Percentiles rank a stretch among this genome's conserved stretches.
Evolutionary conservation across 2,329 filamentous ascomycete genomes (phyloP).

Genomic region (Daldinia sp.): DNA sequence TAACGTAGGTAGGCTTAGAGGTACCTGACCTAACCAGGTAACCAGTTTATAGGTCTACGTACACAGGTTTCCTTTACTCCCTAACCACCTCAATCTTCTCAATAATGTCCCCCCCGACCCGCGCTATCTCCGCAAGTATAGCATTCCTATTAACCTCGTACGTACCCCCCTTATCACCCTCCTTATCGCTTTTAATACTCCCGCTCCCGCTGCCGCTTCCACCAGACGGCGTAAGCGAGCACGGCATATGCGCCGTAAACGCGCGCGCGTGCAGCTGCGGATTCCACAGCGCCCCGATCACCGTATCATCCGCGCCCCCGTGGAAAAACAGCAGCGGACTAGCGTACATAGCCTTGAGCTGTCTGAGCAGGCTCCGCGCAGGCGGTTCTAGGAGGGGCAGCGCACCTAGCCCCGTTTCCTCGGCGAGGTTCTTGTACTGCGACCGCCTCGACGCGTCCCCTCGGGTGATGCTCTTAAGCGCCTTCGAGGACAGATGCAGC

Average conservation of each 20-base stretch:
- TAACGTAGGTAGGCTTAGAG: background rate
- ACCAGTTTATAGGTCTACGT: no score
- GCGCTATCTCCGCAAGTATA: slow-evolving; percentile 79
- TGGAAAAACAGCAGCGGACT: slow-evolving; percentile 84
- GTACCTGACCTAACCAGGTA: no score
- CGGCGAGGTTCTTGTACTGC: slow-evolving; percentile 84
- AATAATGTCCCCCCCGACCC: slow-evolving; percentile 75
- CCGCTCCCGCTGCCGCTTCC: slow-evolving; percentile 13
- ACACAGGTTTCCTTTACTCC: slow-evolving; percentile 5
- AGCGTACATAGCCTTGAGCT: slow-evolving; percentile 75
- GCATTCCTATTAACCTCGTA: slow-evolving; percentile 75
- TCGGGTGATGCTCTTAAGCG: slow-evolving; percentile 58
- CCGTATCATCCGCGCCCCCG: slow-evolving; percentile 67
- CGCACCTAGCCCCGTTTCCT: slow-evolving; percentile 56
- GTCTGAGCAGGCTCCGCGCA: slow-evolving; percentile 71
- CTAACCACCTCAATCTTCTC: slow-evolving; percentile 69
- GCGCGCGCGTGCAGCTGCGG: slow-evolving; percentile 65
- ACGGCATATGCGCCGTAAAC: slow-evolving; percentile 79
- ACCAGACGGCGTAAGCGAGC: slow-evolving; percentile 63
- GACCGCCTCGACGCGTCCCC: slow-evolving; percentile 53
- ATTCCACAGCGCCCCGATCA: slow-evolving; percentile 71
- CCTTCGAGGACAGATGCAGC: slow-evolving; percentile 74
- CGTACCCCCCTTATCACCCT: slow-evolving; percentile 52
- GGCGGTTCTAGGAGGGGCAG: slow-evolving; percentile 70
- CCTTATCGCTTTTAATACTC: slow-evolving; percentile 39